Evolutionary conservation across 139 green algal species (phyloP), one percentile per base, ranked within the genome.

Genomic region (Tetradesmus lagerheimii): DNA sequence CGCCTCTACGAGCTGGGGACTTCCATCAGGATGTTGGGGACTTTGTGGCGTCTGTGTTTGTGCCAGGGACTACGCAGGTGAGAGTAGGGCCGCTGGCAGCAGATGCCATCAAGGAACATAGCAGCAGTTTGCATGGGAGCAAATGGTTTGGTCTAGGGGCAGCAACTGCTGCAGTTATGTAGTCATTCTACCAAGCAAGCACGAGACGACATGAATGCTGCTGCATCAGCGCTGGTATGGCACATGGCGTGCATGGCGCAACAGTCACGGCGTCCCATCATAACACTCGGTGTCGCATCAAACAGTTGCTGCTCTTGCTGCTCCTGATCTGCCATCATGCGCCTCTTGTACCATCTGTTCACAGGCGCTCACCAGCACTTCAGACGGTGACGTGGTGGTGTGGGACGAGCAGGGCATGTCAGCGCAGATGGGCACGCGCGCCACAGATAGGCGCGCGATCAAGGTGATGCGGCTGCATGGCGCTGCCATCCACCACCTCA

Each of bases 391-490:
- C 83, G 84, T 97, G 45, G 92, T 98, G 78, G 93, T 98, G 78
- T 98, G 95, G 95, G 95, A 96, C 83, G 91, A 95, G 88, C 94
- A 95, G 90, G 94, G 92, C 62, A 93, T 93, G 78, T 92, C 89
- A 20, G 92, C 90, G 8, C 93, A 94, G 83, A 94, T 93, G 74
- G 93, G 92, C 85, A 93, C 92, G 38, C 87, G 91, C 15, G 89
- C 93, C 31, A 95, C 93, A 15, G 94, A 94, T 85, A 41, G 83
- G 25, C 90, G 92, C 27, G 96, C 96, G 25, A 91, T 94, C 87
- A 98, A 98, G 94, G 91, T 97, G 15, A 94, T 97, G 86, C 93
- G 94, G 47, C 90, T 98, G 50, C 96, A 98, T 92, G 89, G 90
- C 34, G 85, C 79, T 18, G 66, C 94, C 82, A 93, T 98, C 37